phyloP scores from a whole-genome alignment of 352 stramenopile genomes.

The Phytophthora citricola region DNA sequence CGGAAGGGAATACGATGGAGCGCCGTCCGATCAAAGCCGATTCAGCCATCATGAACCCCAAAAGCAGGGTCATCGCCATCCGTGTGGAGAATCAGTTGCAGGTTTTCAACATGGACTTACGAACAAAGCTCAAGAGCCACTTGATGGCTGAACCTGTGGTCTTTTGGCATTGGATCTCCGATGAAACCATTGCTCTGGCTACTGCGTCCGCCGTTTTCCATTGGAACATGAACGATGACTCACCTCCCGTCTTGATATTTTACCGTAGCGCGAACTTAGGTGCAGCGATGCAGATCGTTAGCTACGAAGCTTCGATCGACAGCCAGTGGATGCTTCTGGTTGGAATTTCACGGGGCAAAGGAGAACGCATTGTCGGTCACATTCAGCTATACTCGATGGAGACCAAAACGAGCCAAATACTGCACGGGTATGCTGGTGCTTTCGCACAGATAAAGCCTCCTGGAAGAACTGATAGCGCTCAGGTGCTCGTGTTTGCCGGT shows the following conservation, averaged over 20 bases:
- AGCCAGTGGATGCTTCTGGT: slow-evolving; percentile 99
- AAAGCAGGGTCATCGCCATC: slow-evolving; percentile 90
- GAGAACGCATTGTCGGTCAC: slow-evolving; percentile 94
- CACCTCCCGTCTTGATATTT: slow-evolving; percentile 97
- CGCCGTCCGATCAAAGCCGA: slow-evolving; percentile 98
- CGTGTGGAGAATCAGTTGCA: slow-evolving; percentile 95
- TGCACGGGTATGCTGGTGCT: slow-evolving; percentile 96
- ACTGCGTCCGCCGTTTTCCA: slow-evolving; percentile 98
- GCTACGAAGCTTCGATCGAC: slow-evolving; percentile 98
- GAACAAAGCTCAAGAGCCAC: slow-evolving; percentile 97
- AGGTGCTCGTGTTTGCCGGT: slow-evolving; percentile 89
- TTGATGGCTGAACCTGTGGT: slow-evolving; percentile 94
- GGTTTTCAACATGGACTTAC: slow-evolving; percentile 99
- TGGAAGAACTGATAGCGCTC: slow-evolving; percentile 92
- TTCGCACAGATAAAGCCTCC: slow-evolving; percentile 98
- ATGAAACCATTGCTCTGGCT: slow-evolving; percentile 97
- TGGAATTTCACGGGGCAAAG: slow-evolving; percentile 96
- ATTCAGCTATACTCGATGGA: slow-evolving; percentile 99
- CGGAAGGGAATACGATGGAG: slow-evolving; percentile 86
- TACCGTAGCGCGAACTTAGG: slow-evolving; percentile 96
- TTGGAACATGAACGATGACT: slow-evolving; percentile 96
- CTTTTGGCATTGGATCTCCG: slow-evolving; percentile 98
- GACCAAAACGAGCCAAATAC: slow-evolving; percentile 98
- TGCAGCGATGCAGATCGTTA: slow-evolving; percentile 98
- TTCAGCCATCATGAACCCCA: slow-evolving; percentile 99